Evolutionary conservation across 768 basidiomycete genomes (phyloP).

Genomic region (Phlegmacium glaucopus): DNA sequence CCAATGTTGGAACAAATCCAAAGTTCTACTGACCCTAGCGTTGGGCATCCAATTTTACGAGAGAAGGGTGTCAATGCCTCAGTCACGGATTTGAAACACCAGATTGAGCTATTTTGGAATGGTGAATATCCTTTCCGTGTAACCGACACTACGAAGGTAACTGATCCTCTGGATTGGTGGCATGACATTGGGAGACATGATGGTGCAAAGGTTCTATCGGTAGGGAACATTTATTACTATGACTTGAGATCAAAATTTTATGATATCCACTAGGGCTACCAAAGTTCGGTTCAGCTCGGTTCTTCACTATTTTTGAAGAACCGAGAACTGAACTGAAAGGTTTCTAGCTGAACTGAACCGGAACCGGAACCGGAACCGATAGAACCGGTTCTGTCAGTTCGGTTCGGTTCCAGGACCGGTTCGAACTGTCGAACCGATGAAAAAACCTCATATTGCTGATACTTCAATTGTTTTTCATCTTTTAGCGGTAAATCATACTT

Average conservation of each 20-base stretch:
- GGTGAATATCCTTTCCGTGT: neutral
- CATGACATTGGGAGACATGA: neutral
- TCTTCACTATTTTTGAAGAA: too few species aligned
- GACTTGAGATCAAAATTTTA: neutral
- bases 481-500: too few species aligned
- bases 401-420: too few species aligned
- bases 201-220: slow-evolving; percentile 1
- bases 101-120: slow-evolving; percentile 1
- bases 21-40: neutral
- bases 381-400: too few species aligned
- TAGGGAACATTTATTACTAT: neutral
- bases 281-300: too few species aligned
- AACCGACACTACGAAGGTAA: neutral
- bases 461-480: too few species aligned
- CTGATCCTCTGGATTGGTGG: slow-evolving; percentile 4
- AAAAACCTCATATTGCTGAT: too few species aligned
- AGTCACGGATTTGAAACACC: neutral
- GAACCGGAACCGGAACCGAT: too few species aligned
- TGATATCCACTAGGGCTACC: too few species aligned
- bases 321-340: too few species aligned
- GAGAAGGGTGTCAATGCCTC: neutral
- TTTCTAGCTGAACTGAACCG: too few species aligned
- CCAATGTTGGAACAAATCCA: neutral
- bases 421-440: too few species aligned
- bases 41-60: slow-evolving; percentile 1